These are phyloP conservation scores for Phytopythium montanum DNA, from an alignment of 352 stramenopile genomes.

Conservation along the genomic window DNA sequence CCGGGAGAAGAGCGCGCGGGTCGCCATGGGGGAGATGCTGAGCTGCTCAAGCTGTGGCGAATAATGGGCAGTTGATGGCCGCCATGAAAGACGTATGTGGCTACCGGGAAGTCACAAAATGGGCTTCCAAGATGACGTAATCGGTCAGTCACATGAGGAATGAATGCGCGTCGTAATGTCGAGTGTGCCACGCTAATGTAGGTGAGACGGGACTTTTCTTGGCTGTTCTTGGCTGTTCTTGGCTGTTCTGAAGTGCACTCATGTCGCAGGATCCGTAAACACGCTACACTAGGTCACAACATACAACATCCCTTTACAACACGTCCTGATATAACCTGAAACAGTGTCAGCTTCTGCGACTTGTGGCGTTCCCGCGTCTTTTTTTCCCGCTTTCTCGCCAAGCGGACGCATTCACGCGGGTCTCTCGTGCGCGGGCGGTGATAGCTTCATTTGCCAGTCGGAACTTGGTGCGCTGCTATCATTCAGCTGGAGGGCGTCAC, in stretches of 20 bases:
- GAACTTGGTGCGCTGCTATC: too few species aligned
- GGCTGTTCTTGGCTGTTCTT: neutral
- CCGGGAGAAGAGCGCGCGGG: constrained; percentile 14
- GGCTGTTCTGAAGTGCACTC: neutral
- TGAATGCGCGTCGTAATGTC: too few species aligned
- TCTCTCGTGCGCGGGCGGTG: too few species aligned
- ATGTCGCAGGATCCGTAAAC: neutral
- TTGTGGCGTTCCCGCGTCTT: constrained; percentile 5
- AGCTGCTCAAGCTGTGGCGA: neutral
- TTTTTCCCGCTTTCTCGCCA: constrained; percentile 3
- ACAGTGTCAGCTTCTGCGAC: constrained; percentile 2
- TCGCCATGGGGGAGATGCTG: neutral
- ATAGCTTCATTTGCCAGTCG: too few species aligned
- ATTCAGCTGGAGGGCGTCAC: too few species aligned
- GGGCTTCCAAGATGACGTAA: too few species aligned
- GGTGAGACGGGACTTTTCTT: too few species aligned
- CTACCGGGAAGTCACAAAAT: constrained; percentile 7
- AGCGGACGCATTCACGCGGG: too few species aligned
- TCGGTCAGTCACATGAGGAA: neutral
- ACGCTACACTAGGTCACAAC: neutral
- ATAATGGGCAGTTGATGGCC: constrained; percentile 13
- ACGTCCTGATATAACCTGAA: neutral
- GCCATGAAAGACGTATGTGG: neutral
- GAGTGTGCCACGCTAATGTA: too few species aligned
- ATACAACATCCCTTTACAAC: neutral